Conservation (phyloP, 768 basidiomycete genomes). For the Polyporus arcularius region DNA sequence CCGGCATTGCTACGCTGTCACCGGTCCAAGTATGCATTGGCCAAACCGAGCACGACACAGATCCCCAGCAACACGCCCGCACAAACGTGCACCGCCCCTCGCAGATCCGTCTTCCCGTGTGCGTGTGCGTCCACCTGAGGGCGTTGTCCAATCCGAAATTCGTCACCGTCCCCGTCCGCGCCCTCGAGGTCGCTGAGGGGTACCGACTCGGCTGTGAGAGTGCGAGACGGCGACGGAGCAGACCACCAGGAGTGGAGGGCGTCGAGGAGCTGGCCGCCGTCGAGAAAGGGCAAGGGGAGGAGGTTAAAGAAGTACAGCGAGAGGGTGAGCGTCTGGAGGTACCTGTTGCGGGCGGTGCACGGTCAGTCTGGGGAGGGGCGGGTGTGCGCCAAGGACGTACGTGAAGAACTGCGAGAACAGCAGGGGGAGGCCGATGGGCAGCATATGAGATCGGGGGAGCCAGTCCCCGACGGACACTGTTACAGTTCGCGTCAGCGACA, state of each 20-base stretch:
- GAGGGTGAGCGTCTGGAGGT: constrained; percentile 63
- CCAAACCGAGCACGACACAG: not conserved
- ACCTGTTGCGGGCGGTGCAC: constrained; percentile 43
- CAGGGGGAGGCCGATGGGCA: constrained; percentile 43
- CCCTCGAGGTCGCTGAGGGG: not conserved
- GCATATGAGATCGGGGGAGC: constrained; percentile 43
- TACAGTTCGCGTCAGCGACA: no score
- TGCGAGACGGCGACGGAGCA: no score
- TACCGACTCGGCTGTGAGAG: not conserved
- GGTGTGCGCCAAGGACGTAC: constrained; percentile 43
- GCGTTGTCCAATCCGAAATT: not conserved
- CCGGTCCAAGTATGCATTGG: not conserved
- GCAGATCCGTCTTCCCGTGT: not conserved
- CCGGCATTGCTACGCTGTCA: no score
- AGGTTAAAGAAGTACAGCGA: constrained; percentile 85
- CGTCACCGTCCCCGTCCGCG: not conserved
- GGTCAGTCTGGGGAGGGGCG: not conserved
- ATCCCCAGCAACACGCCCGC: not conserved
- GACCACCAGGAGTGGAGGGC: constrained; percentile 23
- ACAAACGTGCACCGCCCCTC: not conserved
- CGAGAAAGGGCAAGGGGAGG: constrained; percentile 69
- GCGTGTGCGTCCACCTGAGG: not conserved
- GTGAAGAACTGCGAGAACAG: constrained; percentile 45
- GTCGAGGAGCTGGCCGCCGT: constrained; percentile 64
- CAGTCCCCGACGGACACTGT: constrained; percentile 56